Evolutionary conservation across 2,329 filamentous ascomycete species (phyloP).

Genomic region (Fusarium albosuccineum): DNA sequence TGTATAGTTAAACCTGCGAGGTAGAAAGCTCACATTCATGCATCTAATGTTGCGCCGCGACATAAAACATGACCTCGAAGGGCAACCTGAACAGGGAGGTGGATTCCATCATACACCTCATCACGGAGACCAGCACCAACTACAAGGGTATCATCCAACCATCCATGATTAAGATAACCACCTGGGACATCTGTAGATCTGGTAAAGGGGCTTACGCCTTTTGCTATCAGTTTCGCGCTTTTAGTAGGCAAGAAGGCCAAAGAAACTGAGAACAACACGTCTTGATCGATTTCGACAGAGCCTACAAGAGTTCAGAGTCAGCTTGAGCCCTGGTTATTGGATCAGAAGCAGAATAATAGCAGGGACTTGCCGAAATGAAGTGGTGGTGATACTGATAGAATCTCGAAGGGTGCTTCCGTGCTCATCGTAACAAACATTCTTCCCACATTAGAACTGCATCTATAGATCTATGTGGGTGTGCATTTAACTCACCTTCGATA

Average conservation of each 20-base stretch:
- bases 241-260: conserved; percentile 13
- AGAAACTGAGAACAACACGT: conserved; percentile 16
- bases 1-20: too few relatives aligned
- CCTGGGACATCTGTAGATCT: conserved; percentile 4
- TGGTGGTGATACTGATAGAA: conserved; percentile 9
- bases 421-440: conserved; percentile 20
- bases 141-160: conserved; percentile 14
- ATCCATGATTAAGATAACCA: conserved; percentile 10
- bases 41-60: too few relatives aligned
- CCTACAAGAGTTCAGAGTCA: neutral
- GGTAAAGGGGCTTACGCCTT: conserved; percentile 2
- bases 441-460: too few relatives aligned
- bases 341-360: neutral
- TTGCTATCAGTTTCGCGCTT: neutral
- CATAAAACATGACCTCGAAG: conserved; percentile 12
- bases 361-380: conserved; percentile 11
- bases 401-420: conserved; percentile 3
- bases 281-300: conserved; percentile 8
- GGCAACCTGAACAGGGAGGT: neutral
- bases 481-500: conserved; percentile 7
- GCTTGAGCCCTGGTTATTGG: neutral
- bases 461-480: neutral
- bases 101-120: conserved; percentile 9
- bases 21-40: too few relatives aligned
- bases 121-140: conserved; percentile 10